Percentiles rank a stretch among this genome's conserved stretches.
phyloP scores from a whole-genome alignment of 2,329 filamentous ascomycete genomes.

The Colletotrichum sp. region DNA sequence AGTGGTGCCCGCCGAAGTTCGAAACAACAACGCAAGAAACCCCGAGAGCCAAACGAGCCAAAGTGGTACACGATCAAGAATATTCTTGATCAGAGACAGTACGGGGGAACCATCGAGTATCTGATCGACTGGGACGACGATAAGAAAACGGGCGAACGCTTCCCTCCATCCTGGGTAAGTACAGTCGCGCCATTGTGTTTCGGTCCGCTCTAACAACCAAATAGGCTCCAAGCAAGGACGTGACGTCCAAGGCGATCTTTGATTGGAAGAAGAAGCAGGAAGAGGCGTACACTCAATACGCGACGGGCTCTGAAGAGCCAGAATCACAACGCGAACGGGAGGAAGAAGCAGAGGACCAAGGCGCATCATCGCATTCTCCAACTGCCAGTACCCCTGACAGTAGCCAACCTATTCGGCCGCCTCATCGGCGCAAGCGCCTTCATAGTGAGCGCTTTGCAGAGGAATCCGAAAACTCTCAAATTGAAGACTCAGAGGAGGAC shows the following conservation, averaged over 20 bases:
- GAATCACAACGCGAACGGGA: not conserved
- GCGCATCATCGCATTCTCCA: not conserved
- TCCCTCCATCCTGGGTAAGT: constrained; percentile 37
- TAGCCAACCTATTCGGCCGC: constrained; percentile 11
- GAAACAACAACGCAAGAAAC: constrained; percentile 7
- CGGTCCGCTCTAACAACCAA: not conserved
- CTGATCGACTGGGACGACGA: constrained; percentile 44
- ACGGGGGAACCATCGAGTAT: constrained; percentile 33
- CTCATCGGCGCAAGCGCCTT: not conserved
- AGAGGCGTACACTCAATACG: not conserved
- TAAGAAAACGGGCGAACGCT: constrained; percentile 32
- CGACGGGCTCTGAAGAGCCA: not conserved
- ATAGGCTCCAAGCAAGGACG: constrained; percentile 25
- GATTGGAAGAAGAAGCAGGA: constrained; percentile 35
- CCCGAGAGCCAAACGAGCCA: constrained; percentile 12
- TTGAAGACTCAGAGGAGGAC: not conserved
- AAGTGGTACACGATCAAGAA: constrained; percentile 38
- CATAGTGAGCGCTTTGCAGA: not conserved
- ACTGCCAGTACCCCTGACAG: not conserved
- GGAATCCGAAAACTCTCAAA: not conserved
- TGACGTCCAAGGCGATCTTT: constrained; percentile 32
- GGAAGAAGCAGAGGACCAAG: not conserved
- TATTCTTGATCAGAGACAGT: constrained; percentile 38
- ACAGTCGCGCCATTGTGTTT: constrained; percentile 7
- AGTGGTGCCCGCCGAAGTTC: constrained; percentile 2